Evolutionary conservation across 2,329 filamentous ascomycete species (phyloP).

Genomic region (Colletotrichum australisinense): DNA sequence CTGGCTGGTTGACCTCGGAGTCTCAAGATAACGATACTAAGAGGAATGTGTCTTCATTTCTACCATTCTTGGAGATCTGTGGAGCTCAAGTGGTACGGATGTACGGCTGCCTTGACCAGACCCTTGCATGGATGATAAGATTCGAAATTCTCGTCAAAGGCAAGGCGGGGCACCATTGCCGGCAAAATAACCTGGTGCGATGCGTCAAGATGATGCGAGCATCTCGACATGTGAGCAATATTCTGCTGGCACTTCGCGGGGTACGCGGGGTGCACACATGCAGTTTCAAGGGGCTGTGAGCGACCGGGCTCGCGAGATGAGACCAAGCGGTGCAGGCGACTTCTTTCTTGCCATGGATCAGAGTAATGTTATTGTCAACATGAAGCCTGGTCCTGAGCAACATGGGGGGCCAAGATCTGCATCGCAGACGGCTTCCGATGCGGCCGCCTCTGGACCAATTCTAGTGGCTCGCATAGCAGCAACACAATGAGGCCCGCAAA

Average conservation of each 20-base stretch:
- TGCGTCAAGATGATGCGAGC: slow-evolving; percentile 19
- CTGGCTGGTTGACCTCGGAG: not conserved
- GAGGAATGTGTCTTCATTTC: slow-evolving; percentile 13
- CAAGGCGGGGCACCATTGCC: slow-evolving; percentile 8
- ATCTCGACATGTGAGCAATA: slow-evolving; percentile 5
- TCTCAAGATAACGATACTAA: not conserved
- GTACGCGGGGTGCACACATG: slow-evolving; percentile 3
- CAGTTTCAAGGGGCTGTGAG: slow-evolving; percentile 24
- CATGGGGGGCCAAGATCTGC: slow-evolving; percentile 19
- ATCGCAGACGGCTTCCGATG: slow-evolving; percentile 11
- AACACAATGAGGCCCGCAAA: slow-evolving; percentile 6
- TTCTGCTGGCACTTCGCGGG: slow-evolving; percentile 3
- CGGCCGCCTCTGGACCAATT: slow-evolving; percentile 13
- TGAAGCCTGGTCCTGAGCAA: slow-evolving; percentile 14
- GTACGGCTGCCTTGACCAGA: not conserved
- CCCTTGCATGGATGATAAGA: slow-evolving; percentile 9
- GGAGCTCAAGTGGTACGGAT: slow-evolving; percentile 1
- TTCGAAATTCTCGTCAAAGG: not conserved
- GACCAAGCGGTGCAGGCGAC: slow-evolving; percentile 5
- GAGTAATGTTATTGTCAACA: slow-evolving; percentile 5
- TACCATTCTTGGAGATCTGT: slow-evolving; percentile 7
- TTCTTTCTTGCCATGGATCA: slow-evolving; percentile 8
- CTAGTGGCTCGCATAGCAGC: slow-evolving; percentile 25
- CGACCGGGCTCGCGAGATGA: not conserved
- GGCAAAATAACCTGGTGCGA: not conserved